Conservation (phyloP, 2,329 filamentous ascomycete genomes). For the Thyridium curvatum region DNA sequence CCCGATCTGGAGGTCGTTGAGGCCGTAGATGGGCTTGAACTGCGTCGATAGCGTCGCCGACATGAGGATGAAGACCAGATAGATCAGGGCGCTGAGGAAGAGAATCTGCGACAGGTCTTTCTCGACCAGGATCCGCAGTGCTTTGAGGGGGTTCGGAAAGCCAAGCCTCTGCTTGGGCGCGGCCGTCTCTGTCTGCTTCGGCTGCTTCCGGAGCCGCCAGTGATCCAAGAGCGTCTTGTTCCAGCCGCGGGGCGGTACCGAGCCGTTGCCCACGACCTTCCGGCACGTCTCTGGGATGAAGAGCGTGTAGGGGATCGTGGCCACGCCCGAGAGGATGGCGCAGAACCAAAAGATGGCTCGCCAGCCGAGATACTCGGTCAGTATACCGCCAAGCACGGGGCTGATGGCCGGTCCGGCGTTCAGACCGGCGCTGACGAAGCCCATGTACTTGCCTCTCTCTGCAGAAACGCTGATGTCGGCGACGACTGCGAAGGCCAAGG, state of each 20-base stretch:
- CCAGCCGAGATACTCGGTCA: slow-evolving; percentile 43
- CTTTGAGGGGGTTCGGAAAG: slow-evolving; percentile 50
- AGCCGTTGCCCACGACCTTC: slow-evolving; percentile 37
- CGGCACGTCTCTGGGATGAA: slow-evolving; percentile 39
- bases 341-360: slow-evolving; percentile 47
- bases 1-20: slow-evolving; percentile 43
- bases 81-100: slow-evolving; percentile 46
- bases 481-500: slow-evolving; percentile 64
- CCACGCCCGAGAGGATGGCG: slow-evolving; percentile 25
- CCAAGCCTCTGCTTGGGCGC: slow-evolving; percentile 34
- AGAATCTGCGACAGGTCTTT: slow-evolving; percentile 51
- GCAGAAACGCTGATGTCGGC: slow-evolving; percentile 63
- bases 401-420: slow-evolving; percentile 42
- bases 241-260: slow-evolving; percentile 21
- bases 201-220: slow-evolving; percentile 22
- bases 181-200: slow-evolving; percentile 20
- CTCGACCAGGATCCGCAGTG: slow-evolving; percentile 35
- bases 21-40: slow-evolving; percentile 44
- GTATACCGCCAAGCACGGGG: slow-evolving; percentile 42
- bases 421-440: slow-evolving; percentile 51
- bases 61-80: slow-evolving; percentile 48
- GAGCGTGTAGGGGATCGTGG: slow-evolving; percentile 27
- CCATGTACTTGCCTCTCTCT: slow-evolving; percentile 62
- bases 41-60: slow-evolving; percentile 46
- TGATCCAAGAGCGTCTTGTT: slow-evolving; percentile 17